Evolutionary conservation across 2,329 filamentous ascomycete genomes (phyloP).

Genomic region (Arthrobotrys pseudoclavata): DNA sequence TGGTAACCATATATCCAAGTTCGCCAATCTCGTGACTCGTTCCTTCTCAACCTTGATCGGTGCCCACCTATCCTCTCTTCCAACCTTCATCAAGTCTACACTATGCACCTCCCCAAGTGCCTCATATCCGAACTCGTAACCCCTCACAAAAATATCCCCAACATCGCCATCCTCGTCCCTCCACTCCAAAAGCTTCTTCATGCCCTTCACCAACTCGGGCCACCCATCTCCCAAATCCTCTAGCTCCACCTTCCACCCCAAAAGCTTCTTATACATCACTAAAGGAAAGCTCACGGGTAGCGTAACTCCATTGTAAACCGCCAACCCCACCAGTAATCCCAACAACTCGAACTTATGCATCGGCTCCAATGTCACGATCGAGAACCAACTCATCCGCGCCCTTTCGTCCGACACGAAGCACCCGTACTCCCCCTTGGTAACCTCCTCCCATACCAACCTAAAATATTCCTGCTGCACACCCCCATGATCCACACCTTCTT

Average conservation of each 20-base stretch:
- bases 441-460: constrained; percentile 82
- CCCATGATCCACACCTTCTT: constrained; percentile 92
- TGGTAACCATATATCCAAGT: constrained; percentile 26
- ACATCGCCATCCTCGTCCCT: constrained; percentile 80
- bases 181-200: constrained; percentile 82
- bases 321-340: constrained; percentile 87
- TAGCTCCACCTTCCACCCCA: constrained; percentile 77
- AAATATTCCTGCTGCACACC: constrained; percentile 98
- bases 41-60: constrained; percentile 51
- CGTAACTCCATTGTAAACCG: constrained; percentile 92
- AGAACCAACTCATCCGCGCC: constrained; percentile 89
- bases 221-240: constrained; percentile 88
- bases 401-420: constrained; percentile 83
- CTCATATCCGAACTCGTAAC: constrained; percentile 85
- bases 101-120: constrained; percentile 71
- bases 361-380: constrained; percentile 83
- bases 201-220: constrained; percentile 82
- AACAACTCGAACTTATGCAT: constrained; percentile 91
- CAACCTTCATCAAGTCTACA: constrained; percentile 70
- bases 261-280: constrained; percentile 83
- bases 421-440: constrained; percentile 81
- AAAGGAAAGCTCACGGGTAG: constrained; percentile 89
- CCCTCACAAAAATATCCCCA: constrained; percentile 83
- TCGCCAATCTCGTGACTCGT: constrained; percentile 18
- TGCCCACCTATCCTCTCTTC: constrained; percentile 54